Percentiles rank a stretch among this genome's conserved stretches.
phyloP scores from a whole-genome alignment of 2,329 filamentous ascomycete species.

The Nothopassalora personata region DNA sequence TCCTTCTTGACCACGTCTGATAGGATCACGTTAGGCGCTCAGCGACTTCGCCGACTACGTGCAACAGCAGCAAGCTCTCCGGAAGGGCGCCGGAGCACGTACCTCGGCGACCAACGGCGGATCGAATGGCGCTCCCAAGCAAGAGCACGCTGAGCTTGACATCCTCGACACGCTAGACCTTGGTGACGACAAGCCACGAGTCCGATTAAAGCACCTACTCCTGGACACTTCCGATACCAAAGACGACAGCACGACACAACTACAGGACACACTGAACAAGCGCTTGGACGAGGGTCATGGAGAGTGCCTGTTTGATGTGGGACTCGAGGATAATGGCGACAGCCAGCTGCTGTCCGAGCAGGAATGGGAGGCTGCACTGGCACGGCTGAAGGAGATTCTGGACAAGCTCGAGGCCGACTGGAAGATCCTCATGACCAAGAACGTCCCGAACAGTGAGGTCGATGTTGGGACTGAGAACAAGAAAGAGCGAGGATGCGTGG shows the following conservation, averaged over 20 bases:
- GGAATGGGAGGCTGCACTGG: slow-evolving; percentile 70
- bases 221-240: slow-evolving; percentile 48
- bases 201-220: slow-evolving; percentile 71
- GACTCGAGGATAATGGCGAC: slow-evolving; percentile 83
- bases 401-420: slow-evolving; percentile 65
- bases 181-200: slow-evolving; percentile 61
- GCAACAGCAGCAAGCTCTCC: slow-evolving; percentile 79
- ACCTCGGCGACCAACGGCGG: slow-evolving; percentile 26
- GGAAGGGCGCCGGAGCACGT: slow-evolving; percentile 39
- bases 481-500: slow-evolving; percentile 69
- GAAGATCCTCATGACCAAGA: slow-evolving; percentile 79
- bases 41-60: slow-evolving; percentile 98
- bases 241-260: slow-evolving; percentile 56
- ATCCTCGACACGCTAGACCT: slow-evolving; percentile 75
- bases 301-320: slow-evolving; percentile 86
- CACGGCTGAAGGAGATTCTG: slow-evolving; percentile 61
- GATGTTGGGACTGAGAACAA: slow-evolving; percentile 60
- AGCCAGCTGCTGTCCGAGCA: slow-evolving; percentile 68
- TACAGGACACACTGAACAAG: slow-evolving; percentile 61
- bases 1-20: background rate
- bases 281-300: slow-evolving; percentile 78
- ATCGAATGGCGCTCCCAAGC: slow-evolving; percentile 46
- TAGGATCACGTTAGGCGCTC: slow-evolving; percentile 55
- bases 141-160: slow-evolving; percentile 80
- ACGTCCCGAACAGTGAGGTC: slow-evolving; percentile 66